These are phyloP conservation scores for Aspergillus glaucus DNA, from an alignment of 2,329 filamentous ascomycete species.

Conservation along the genomic window DNA sequence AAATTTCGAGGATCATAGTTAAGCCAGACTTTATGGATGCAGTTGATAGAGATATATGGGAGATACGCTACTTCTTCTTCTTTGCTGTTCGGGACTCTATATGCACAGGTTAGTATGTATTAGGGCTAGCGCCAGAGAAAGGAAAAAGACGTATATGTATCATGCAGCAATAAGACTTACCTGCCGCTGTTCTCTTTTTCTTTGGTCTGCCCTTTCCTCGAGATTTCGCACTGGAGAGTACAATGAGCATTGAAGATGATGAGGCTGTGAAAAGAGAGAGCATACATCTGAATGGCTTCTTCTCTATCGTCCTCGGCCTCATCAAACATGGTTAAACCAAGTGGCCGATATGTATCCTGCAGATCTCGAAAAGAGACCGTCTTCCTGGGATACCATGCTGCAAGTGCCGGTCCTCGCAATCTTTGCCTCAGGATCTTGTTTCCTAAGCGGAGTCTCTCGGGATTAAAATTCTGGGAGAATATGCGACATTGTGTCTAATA, in stretches of 20 bases:
- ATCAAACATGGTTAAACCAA: slow-evolving; percentile 63
- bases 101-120: neutral
- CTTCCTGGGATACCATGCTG: slow-evolving; percentile 80
- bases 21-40: neutral
- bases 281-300: slow-evolving; percentile 57
- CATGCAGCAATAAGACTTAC: slow-evolving; percentile 19
- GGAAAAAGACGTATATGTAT: neutral
- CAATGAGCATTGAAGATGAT: slow-evolving; percentile 1
- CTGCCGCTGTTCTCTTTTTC: slow-evolving; percentile 66
- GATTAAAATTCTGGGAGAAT: slow-evolving; percentile 89
- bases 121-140: neutral
- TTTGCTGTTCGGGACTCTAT: slow-evolving; percentile 20
- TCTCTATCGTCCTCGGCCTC: slow-evolving; percentile 73
- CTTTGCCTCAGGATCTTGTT: slow-evolving; percentile 90
- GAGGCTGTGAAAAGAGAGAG: slow-evolving; percentile 3
- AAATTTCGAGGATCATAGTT: too few species aligned
- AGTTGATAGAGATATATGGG: neutral
- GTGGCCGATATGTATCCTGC: slow-evolving; percentile 58
- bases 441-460: slow-evolving; percentile 70
- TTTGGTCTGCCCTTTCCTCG: slow-evolving; percentile 84
- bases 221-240: slow-evolving; percentile 54
- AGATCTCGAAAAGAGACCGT: slow-evolving; percentile 67
- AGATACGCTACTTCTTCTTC: slow-evolving; percentile 18
- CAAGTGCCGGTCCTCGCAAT: slow-evolving; percentile 73
- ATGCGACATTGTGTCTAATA: slow-evolving; percentile 77